Evolutionary conservation across 768 basidiomycete species (phyloP).

Genomic region (Sporobolomyces phaffii): DNA sequence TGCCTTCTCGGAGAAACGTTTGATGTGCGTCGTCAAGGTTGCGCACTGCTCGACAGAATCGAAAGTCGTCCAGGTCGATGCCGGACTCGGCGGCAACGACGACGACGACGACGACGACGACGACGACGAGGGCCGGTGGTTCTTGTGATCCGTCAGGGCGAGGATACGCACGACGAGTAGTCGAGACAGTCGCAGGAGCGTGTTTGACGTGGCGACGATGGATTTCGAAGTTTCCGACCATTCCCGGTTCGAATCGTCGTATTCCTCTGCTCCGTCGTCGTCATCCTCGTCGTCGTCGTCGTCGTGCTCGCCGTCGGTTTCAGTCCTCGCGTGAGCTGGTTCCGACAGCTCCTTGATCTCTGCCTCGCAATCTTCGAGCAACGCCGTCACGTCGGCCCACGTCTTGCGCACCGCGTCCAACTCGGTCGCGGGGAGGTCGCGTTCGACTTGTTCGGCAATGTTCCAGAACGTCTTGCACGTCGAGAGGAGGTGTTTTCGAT

Average conservation of each 20-base stretch:
- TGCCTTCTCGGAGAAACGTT: not conserved
- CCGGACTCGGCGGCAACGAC: too few species aligned
- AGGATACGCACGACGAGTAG: not conserved
- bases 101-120: not conserved
- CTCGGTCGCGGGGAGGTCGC: slow-evolving; percentile 3
- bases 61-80: not conserved
- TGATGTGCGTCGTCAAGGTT: not conserved
- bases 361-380: slow-evolving; percentile 25
- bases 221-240: not conserved
- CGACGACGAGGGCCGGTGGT: not conserved
- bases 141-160: not conserved
- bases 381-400: slow-evolving; percentile 16
- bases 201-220: not conserved
- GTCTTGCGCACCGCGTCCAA: slow-evolving; percentile 10
- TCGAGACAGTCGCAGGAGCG: not conserved
- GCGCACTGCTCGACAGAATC: not conserved
- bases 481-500: not conserved
- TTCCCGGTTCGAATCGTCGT: not conserved
- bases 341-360: slow-evolving; percentile 27
- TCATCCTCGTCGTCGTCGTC: not conserved
- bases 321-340: not conserved
- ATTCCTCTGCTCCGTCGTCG: not conserved
- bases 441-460: not conserved
- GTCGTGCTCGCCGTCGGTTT: not conserved
- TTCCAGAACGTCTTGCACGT: slow-evolving; percentile 16